phyloP scores from a whole-genome alignment of 139 green algal genomes.

The Coelastrella sp. region DNA sequence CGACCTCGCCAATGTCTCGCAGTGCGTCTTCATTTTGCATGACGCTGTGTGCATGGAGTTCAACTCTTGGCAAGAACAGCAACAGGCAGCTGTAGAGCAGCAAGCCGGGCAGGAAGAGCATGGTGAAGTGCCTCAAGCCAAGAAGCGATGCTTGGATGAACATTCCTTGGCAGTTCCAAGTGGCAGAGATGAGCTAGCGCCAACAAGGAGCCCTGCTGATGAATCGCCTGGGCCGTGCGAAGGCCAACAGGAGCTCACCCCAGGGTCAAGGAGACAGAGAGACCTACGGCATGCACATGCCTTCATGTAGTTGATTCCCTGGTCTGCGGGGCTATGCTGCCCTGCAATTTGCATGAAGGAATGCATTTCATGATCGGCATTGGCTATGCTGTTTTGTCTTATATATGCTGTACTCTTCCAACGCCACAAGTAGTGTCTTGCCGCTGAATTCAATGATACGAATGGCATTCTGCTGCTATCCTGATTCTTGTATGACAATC shows the following conservation, averaged over 20 bases:
- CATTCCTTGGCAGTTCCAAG: no score
- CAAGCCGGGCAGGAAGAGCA: not conserved
- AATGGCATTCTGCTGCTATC: no score
- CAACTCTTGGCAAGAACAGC: not conserved
- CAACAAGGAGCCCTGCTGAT: not conserved
- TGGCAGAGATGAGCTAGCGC: not conserved
- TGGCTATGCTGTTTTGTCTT: no score
- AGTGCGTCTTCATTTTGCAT: slow-evolving; percentile 13
- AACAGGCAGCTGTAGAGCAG: not conserved
- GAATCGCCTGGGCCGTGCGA: no score
- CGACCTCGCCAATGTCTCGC: not conserved
- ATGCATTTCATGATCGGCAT: no score
- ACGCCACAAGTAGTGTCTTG: no score
- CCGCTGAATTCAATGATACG: no score
- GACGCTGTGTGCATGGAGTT: not conserved
- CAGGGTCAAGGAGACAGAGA: not conserved
- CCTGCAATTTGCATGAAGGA: no score
- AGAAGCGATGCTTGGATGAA: not conserved
- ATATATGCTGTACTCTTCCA: no score
- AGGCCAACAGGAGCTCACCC: not conserved
- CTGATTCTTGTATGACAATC: no score
- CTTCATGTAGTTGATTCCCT: not conserved
- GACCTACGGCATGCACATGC: not conserved
- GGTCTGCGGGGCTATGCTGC: no score
- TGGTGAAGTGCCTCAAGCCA: not conserved